These are phyloP conservation scores for Pharus latifolius DNA, from an alignment of 176 grass and related monocot species.

Conservation along the genomic window DNA sequence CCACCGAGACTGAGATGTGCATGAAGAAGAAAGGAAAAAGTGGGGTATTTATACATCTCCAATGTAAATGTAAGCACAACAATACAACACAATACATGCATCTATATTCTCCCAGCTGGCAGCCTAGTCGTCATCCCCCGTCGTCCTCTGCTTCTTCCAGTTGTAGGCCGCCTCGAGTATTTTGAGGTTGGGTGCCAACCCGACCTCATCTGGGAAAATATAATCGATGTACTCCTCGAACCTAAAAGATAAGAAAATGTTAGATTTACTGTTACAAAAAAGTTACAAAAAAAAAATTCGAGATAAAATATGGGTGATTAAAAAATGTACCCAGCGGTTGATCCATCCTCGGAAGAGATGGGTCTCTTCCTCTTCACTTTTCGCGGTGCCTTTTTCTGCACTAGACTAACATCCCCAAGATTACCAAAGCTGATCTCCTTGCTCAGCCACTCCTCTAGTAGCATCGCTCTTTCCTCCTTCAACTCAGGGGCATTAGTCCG, in stretches of 20 bases:
- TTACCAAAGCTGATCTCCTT: conserved; percentile 64
- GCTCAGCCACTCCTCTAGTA: conserved; percentile 91
- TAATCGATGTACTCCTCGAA: conserved; percentile 92
- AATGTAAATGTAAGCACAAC: too few relatives aligned
- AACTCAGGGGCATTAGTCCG: conserved; percentile 63
- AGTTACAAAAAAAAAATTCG: background rate
- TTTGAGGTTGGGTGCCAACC: conserved; percentile 66
- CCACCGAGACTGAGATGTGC: too few relatives aligned
- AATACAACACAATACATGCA: too few relatives aligned
- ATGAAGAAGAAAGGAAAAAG: too few relatives aligned
- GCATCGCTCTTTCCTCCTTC: conserved; percentile 95
- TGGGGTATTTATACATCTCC: too few relatives aligned
- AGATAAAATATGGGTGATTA: conserved; percentile 1
- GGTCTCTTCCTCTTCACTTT: conserved; percentile 87
- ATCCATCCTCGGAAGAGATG: conserved; percentile 63
- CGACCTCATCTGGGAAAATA: conserved; percentile 85
- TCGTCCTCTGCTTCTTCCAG: conserved; percentile 78
- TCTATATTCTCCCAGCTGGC: too few relatives aligned
- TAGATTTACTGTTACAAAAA: background rate
- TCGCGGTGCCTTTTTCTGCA: conserved; percentile 80
- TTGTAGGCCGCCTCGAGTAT: conserved; percentile 81
- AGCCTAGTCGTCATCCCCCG: conserved; percentile 54
- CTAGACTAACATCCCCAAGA: conserved; percentile 62
- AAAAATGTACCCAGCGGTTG: conserved; percentile 57
- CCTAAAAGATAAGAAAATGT: conserved; percentile 26